Base-by-base conservation (phyloP, 768 basidiomycete genomes). In the Tylopilus cervinicoccineus region DNA sequence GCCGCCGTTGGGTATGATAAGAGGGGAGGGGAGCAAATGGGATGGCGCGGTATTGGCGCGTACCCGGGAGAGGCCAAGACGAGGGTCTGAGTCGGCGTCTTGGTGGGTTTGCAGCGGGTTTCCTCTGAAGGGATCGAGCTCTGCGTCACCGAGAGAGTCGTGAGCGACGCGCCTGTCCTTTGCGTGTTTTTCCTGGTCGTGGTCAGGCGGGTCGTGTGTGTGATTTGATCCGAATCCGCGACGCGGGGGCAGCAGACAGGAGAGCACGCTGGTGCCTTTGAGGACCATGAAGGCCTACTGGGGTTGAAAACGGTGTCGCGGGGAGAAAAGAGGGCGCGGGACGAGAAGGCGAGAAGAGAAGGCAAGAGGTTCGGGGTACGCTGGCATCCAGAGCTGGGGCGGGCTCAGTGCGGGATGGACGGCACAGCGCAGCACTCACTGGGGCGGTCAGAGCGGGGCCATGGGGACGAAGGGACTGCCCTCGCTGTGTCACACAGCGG, bases 1-100 rank as follows among this genome's bases (percentile, higher is more conserved):
- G 22, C 81, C 85, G 26, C 81, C 83, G 5, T 72, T 62, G 29
- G 76, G 62, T 50, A 71, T 72, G 56, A 75, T 66, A 55, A 74
- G 76, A 0, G 76, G 71, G 9, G 74, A 67, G 6, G 68, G 58
- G 13, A 70, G 69, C 29, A 59, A 65, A 38, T 60, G 69, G 43
- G 37, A 60, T 14, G 57, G 48, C 22, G 42, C 43, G 7, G 43
- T 59, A 29, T 42, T 69, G 6, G 75, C 70, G 22, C 71, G 69
- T 16, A 68, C 65, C 8, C 40, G 51, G 0, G 27, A 10, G 6
- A 22, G 20, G 43, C 36, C 28, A 5, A 52, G 47, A 9, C 63
- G 49, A 26, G 29, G 29, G 29, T 13, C 3, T 5, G 29, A 14
- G 13, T 13, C 13, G 9, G 26, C 9, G 26, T 27, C 26, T 5